Evolutionary conservation across 2,329 filamentous ascomycete genomes (phyloP), one percentile per base, ranked within the genome.

Genomic region (Rutstroemia sp.): DNA sequence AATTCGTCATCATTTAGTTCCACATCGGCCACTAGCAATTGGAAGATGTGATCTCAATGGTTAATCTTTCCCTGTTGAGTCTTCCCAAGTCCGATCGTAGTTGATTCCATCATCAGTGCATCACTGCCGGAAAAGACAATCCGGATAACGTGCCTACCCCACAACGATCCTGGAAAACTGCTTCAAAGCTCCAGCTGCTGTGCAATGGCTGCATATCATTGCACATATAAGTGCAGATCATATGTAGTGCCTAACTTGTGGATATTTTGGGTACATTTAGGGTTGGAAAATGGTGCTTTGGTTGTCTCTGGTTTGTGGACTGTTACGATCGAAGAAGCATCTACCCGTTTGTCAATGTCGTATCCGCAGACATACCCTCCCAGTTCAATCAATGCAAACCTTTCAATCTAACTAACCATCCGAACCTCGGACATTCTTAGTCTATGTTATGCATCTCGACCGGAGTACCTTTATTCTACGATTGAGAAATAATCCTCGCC

Each of bases 291-390:
- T 17, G 25, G 37, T 44, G 27, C 14, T 27, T 23, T 45, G 16
- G 37, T 51, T 44, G 17, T 39, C 38, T 37, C 14, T 54, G 27
- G 17, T n/a, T 14, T 27, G n/a, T 12, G 8, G 10, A 17, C 17
- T 51, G 53, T 51, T 19, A 55, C 46, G 25, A 19, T 12, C 4
- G 14, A 42, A 50, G 19, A 39, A 55, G 53, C 37, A 45, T 17
- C 46, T 45, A 55, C 39, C 53, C 53, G 53, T 55, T 49, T 55
- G 53, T 55, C 53, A 55, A 55, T 55, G 53, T 55, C 50, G 53
- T 47, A 55, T 50, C 53, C 53, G 53, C 5, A 51, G 47, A 46
- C 19, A 8, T 21, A 46, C 38, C 37, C 38, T 45, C 34, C 19
- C 42, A 23, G 12, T 25, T 21, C 19, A n/a, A 21, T 46, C 21